Evolutionary conservation across 768 basidiomycete species (phyloP).

Genomic region (Lentinula edodes): DNA sequence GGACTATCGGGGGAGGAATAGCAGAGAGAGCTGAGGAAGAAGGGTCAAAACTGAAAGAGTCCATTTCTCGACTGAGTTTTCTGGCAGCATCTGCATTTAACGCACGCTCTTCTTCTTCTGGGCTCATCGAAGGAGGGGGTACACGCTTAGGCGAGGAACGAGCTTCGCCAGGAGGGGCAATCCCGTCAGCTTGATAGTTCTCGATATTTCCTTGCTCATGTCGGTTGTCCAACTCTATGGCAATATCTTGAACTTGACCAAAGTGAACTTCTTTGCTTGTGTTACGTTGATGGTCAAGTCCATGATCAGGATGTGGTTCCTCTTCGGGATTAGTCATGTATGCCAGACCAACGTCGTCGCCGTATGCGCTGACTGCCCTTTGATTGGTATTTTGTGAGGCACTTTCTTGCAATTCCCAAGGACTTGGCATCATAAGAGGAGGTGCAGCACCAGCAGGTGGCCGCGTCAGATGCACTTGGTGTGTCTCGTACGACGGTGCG

Average conservation of each 20-base stretch:
- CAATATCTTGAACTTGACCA: slow-evolving; percentile 33
- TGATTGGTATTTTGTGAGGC: slow-evolving; percentile 3
- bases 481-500: slow-evolving; percentile 30
- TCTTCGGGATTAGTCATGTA: slow-evolving; percentile 31
- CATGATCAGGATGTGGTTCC: slow-evolving; percentile 11
- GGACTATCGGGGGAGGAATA: slow-evolving; percentile 3
- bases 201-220: slow-evolving; percentile 8
- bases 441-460: slow-evolving; percentile 40
- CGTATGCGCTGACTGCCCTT: slow-evolving; percentile 15
- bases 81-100: slow-evolving; percentile 64
- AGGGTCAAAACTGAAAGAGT: slow-evolving; percentile 39
- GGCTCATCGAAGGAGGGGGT: slow-evolving; percentile 32
- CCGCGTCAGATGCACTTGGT: slow-evolving; percentile 22
- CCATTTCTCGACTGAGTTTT: slow-evolving; percentile 61
- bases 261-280: slow-evolving; percentile 36
- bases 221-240: slow-evolving; percentile 28
- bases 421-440: slow-evolving; percentile 12
- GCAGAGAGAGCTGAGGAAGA: slow-evolving; percentile 8
- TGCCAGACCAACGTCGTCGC: slow-evolving; percentile 30
- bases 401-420: neutral
- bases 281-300: neutral
- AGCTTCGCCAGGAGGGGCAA: neutral
- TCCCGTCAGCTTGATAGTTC: neutral
- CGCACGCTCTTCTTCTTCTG: slow-evolving; percentile 45
- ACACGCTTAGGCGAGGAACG: slow-evolving; percentile 15